Percentiles rank a stretch among this genome's conserved stretches.
Evolutionary conservation across 2,329 filamentous ascomycete species (phyloP).

Genomic region (Colletotrichum sp.): DNA sequence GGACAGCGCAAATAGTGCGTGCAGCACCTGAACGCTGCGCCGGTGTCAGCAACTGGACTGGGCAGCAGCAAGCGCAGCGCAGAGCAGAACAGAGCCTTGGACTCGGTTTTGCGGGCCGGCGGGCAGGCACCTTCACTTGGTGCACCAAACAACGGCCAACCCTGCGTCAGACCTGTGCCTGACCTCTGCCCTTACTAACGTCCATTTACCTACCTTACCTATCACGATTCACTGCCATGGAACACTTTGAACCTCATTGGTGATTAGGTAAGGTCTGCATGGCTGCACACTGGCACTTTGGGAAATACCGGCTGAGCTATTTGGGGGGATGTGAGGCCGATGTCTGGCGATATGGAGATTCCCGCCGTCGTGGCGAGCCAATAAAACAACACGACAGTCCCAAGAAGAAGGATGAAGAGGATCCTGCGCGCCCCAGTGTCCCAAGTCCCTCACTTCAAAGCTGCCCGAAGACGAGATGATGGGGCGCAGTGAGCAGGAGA

Average conservation of each 20-base stretch:
- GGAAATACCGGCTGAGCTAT: neutral
- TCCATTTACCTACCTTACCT: neutral
- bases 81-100: neutral
- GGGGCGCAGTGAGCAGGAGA: neutral
- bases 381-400: neutral
- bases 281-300: neutral
- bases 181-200: neutral
- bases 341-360: neutral
- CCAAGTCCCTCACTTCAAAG: neutral
- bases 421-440: neutral
- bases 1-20: neutral
- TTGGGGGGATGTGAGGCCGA: neutral
- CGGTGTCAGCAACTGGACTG: neutral
- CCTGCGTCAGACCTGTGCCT: neutral
- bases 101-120: neutral
- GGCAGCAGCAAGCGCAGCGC: neutral
- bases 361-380: slow-evolving; percentile 5
- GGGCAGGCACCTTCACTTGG: neutral
- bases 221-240: neutral
- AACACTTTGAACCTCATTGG: neutral
- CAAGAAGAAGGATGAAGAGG: neutral
- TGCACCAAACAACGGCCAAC: neutral
- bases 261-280: neutral
- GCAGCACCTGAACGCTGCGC: neutral
- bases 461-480: slow-evolving; percentile 21